Evolutionary conservation across 139 green algal species (phyloP), one percentile per base, ranked within the genome.

Genomic region (Pycnococcus provasolii): DNA sequence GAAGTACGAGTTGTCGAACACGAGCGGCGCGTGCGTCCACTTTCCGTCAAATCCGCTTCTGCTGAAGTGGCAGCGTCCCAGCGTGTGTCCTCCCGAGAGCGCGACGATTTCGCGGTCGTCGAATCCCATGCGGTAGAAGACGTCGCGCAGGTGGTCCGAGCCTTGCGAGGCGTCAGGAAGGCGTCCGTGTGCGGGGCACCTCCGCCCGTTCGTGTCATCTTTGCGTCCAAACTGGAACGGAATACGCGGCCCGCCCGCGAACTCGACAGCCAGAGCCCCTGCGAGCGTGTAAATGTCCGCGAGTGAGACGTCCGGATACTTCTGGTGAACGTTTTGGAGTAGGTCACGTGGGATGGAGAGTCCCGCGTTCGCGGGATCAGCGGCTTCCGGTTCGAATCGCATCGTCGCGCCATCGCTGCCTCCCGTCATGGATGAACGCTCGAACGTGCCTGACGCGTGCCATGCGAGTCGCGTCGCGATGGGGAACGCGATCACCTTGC

Each of bases 1-100:
- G 51, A 77, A 83, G 77, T 83, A 83, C 37, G 45, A 45, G 75
- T 83, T 83, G 66, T 83, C 76, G 47, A 83, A 83, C 53, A 67
- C 73, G 47, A 83, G 75, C 13, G 77, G 76, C 15, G 75, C 51
- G 15, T 57, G 39, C 51, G 77, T 83, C 77, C 77, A 83, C 61
- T 76, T 66, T 43, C 76, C 77, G 9, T 83, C 77, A 40, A 74
- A 83, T 3, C 75, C 77, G 11, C 69, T 79, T 37, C 77, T 70
- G 8, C 63, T 62, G 57, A 70, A 73, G 47, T 82, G 77, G 13
- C 45, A 69, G 15, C 47, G 73, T 1, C 60, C 75, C 42, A 79
- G 52, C 26, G 73, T 72, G 61, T 81, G 73, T 6, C 58, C 68
- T 15, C 73, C 77, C 26, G 68, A 83, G 41, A 84, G 70, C 0